Conservation (phyloP, 208 protist genomes). For the Trypanosoma brucei region DNA sequence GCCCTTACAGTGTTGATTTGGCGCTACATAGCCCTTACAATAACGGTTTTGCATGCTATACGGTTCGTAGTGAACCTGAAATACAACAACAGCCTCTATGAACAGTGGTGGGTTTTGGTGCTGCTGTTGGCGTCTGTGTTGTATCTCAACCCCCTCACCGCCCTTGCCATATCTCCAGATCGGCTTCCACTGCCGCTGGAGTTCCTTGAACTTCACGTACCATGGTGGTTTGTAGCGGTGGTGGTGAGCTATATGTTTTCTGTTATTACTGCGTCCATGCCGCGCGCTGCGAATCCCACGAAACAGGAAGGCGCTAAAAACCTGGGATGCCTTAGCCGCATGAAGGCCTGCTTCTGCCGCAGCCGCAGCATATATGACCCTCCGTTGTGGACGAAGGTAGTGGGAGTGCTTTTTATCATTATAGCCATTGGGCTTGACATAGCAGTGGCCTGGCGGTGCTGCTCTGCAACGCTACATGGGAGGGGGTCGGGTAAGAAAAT, state of each 20-base stretch:
- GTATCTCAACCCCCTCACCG: slow-evolving; percentile 76
- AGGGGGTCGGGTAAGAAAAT: slow-evolving; percentile 2
- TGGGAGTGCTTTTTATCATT: slow-evolving; percentile 38
- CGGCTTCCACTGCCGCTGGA: slow-evolving; percentile 44
- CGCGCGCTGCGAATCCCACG: slow-evolving; percentile 24
- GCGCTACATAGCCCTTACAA: slow-evolving; percentile 64
- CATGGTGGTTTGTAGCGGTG: slow-evolving; percentile 72
- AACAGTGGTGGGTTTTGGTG: slow-evolving; percentile 67
- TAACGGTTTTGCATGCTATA: slow-evolving; percentile 57
- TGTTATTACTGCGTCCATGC: slow-evolving; percentile 79
- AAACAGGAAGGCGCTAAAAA: slow-evolving; percentile 5
- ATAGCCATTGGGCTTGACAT: slow-evolving; percentile 50
- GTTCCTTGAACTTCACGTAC: slow-evolving; percentile 75
- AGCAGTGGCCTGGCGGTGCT: slow-evolving; percentile 19
- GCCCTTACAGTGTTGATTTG: slow-evolving; percentile 44
- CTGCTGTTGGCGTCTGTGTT: slow-evolving; percentile 62
- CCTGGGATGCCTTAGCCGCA: slow-evolving; percentile 7
- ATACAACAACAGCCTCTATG: slow-evolving; percentile 66
- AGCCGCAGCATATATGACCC: slow-evolving; percentile 71
- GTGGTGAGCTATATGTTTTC: slow-evolving; percentile 74
- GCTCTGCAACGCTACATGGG: slow-evolving; percentile 19
- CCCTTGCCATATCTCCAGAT: slow-evolving; percentile 29
- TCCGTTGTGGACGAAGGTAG: slow-evolving; percentile 71
- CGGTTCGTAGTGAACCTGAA: slow-evolving; percentile 63
- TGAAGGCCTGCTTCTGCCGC: slow-evolving; percentile 13